Percentiles rank a stretch among this genome's conserved stretches.
These are phyloP conservation scores for Coemansia sp. DNA, from an alignment of 192 early-diverging fungal genomes.

Conservation along the genomic window DNA sequence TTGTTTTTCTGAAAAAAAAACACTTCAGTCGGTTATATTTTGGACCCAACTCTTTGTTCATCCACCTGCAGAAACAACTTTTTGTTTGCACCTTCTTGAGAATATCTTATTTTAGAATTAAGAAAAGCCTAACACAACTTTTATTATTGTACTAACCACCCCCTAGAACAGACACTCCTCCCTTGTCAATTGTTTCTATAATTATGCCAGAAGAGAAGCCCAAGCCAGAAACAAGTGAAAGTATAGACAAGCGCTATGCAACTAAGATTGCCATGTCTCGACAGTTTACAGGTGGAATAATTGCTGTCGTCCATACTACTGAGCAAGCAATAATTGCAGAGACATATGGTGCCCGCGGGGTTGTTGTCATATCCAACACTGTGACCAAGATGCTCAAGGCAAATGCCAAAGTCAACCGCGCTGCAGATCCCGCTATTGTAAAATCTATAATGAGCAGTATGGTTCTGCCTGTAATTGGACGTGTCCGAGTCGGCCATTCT, in stretches of 20 bases:
- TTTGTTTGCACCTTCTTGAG: not conserved
- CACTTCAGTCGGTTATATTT: not conserved
- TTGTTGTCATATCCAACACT: not conserved
- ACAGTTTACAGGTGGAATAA: constrained; percentile 2
- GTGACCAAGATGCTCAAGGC: not conserved
- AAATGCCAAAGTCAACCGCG: not conserved
- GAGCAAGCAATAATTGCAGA: constrained; percentile 5
- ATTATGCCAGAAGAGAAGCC: not conserved
- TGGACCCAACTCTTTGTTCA: not conserved
- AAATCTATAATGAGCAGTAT: not conserved
- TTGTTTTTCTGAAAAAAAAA: not conserved
- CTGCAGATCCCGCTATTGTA: not conserved
- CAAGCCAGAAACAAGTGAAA: not conserved
- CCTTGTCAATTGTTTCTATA: not conserved
- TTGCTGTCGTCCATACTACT: constrained; percentile 2
- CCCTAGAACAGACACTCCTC: not conserved
- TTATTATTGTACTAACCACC: not conserved
- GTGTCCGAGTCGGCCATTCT: constrained; percentile 6
- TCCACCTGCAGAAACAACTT: not conserved
- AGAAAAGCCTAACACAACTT: not conserved
- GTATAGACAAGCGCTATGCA: not conserved
- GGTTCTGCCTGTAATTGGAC: constrained; percentile 6
- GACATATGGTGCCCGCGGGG: not conserved
- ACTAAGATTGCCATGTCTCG: constrained; percentile 5
- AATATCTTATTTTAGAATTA: not conserved